Evolutionary conservation across 495 filamentous ascomycete genomes (phyloP).

Genomic region (Daldinia decipiens): DNA sequence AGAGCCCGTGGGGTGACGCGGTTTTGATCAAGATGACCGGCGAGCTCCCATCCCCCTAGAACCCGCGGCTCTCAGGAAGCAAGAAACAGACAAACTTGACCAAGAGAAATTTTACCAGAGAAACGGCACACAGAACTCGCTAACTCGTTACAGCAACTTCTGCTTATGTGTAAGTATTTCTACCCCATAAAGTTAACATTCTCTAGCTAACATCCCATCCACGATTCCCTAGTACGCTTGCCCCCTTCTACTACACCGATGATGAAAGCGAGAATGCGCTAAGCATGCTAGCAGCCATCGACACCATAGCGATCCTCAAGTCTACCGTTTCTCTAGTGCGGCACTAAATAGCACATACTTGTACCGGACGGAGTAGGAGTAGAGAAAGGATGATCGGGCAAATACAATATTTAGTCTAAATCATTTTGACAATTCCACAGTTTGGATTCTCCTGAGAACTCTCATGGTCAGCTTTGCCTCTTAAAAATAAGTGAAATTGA

Average conservation of each 20-base stretch:
- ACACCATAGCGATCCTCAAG: constrained; percentile 15
- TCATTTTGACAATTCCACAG: too few species aligned
- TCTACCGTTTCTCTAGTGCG: neutral
- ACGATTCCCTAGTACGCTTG: constrained; percentile 2
- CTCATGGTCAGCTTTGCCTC: too few species aligned
- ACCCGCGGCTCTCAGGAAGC: constrained; percentile 15
- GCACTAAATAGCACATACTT: neutral
- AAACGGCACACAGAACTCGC: constrained; percentile 19
- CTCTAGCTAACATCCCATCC: constrained; percentile 7
- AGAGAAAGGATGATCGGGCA: too few species aligned
- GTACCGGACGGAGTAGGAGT: neutral
- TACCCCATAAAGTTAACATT: neutral
- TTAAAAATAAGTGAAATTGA: too few species aligned
- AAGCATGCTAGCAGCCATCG: constrained; percentile 23
- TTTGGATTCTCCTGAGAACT: too few species aligned
- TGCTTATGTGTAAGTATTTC: constrained; percentile 12
- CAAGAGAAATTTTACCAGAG: constrained; percentile 26
- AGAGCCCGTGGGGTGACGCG: constrained; percentile 30
- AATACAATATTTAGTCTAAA: too few species aligned
- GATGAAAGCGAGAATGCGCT: constrained; percentile 12
- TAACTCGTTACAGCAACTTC: constrained; percentile 14
- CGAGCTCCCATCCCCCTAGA: neutral
- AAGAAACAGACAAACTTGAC: constrained; percentile 20
- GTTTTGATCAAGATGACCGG: constrained; percentile 24
- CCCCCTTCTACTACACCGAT: constrained; percentile 23